phyloP scores from a whole-genome alignment of 805 yeast species.

The Cyberlindnera lachancei region DNA sequence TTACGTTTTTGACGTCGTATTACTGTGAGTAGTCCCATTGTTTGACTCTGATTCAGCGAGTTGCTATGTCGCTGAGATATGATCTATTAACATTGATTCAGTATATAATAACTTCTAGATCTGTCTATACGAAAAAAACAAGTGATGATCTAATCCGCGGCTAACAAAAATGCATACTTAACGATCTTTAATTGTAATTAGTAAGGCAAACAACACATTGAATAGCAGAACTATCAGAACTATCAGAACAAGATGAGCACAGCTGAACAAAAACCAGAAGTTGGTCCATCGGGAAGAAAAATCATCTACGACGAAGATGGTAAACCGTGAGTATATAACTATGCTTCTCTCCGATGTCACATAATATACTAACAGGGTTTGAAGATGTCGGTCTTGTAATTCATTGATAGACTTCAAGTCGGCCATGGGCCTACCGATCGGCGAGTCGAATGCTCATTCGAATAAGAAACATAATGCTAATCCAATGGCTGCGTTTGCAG shows the following conservation, averaged over 20 bases:
- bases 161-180: too few relatives aligned
- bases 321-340: constrained; percentile 62
- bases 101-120: too few relatives aligned
- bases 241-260: neutral
- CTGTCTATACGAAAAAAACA: too few relatives aligned
- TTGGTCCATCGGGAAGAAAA: constrained; percentile 57
- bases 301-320: constrained; percentile 83
- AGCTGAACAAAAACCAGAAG: constrained; percentile 32
- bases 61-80: too few relatives aligned
- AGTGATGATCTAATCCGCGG: too few relatives aligned
- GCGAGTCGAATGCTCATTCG: too few relatives aligned
- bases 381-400: constrained; percentile 77
- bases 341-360: neutral
- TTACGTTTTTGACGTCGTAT: constrained; percentile 77
- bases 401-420: constrained; percentile 70
- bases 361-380: constrained; percentile 2
- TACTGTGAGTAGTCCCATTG: constrained; percentile 76
- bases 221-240: too few relatives aligned
- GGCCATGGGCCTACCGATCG: constrained; percentile 35
- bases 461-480: too few relatives aligned
- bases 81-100: too few relatives aligned
- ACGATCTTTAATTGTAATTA: too few relatives aligned
- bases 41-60: neutral
- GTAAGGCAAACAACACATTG: too few relatives aligned
- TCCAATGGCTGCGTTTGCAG: constrained; percentile 1